A percentile compares a stretch with the other conserved stretches of the same genome.
These are phyloP conservation scores for Sphagnum fallax DNA, from an alignment of 228 moss, liverwort and hornwort species.

Conservation along the genomic window DNA sequence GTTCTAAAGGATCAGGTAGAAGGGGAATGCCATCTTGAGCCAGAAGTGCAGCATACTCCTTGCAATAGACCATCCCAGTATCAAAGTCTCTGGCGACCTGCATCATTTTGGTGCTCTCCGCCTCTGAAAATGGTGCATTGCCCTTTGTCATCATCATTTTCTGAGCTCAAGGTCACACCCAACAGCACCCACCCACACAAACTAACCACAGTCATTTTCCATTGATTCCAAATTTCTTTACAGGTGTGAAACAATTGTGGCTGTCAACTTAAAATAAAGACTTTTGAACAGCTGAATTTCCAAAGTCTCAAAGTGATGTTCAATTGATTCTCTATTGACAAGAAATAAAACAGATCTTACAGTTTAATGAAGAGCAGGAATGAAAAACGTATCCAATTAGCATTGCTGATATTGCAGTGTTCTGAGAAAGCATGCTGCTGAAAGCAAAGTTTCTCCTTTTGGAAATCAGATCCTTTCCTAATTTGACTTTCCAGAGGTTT, in stretches of 20 bases:
- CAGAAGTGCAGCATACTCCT: constrained; percentile 51
- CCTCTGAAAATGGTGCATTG: constrained; percentile 30
- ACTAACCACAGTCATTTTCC: neutral
- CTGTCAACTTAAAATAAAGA: constrained; percentile 1
- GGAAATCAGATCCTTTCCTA: too few species aligned
- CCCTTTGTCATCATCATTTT: constrained; percentile 45
- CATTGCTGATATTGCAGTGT: too few species aligned
- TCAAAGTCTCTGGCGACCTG: constrained; percentile 38
- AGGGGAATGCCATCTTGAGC: constrained; percentile 52
- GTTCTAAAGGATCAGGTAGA: constrained; percentile 41
- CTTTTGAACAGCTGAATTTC: neutral
- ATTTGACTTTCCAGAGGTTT: neutral
- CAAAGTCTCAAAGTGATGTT: too few species aligned
- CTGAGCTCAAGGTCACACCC: constrained; percentile 7
- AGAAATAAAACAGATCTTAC: too few species aligned
- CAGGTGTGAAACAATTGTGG: too few species aligned
- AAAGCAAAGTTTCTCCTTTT: too few species aligned
- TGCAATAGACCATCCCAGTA: constrained; percentile 40
- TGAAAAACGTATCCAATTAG: too few species aligned
- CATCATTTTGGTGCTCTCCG: constrained; percentile 38
- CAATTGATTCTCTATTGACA: too few species aligned
- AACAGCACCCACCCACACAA: neutral
- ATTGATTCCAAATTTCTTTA: neutral
- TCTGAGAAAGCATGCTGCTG: too few species aligned
- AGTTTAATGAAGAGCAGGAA: too few species aligned